Conservation (phyloP, 78 protist genomes). For the Tieghemostelium lacteum region DNA sequence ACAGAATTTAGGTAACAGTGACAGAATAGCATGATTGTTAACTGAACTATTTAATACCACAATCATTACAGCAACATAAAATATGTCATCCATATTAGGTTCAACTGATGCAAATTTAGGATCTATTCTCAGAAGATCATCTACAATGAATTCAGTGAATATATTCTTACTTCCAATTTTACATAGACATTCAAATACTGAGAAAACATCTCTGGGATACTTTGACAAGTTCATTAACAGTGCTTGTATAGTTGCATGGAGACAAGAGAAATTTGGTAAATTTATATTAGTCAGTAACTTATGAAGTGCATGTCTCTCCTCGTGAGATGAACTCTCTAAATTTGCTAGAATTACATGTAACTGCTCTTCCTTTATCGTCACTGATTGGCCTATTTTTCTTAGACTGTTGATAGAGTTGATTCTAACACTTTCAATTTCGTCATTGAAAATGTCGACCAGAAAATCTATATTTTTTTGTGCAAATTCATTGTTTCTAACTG, state of each 20-base stretch:
- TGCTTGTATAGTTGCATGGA: constrained; percentile 75
- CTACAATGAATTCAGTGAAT: constrained; percentile 68
- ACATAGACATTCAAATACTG: constrained; percentile 48
- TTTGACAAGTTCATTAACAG: constrained; percentile 41
- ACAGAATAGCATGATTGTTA: constrained; percentile 11
- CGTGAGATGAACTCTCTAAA: constrained; percentile 43
- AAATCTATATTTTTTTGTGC: constrained; percentile 80
- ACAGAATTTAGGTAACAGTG: constrained; percentile 51
- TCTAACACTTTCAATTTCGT: constrained; percentile 79
- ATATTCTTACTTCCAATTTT: constrained; percentile 32
- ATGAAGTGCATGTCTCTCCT: constrained; percentile 68
- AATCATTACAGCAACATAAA: constrained; percentile 71
- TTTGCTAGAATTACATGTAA: constrained; percentile 68
- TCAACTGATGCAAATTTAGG: constrained; percentile 71
- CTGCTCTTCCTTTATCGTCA: constrained; percentile 49
- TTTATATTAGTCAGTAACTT: constrained; percentile 40
- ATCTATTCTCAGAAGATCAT: constrained; percentile 59
- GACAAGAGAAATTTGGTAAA: constrained; percentile 43
- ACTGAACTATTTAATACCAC: constrained; percentile 43
- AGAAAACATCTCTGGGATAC: constrained; percentile 56
- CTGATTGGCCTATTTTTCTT: constrained; percentile 56
- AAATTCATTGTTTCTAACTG: constrained; percentile 67
- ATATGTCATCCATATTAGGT: constrained; percentile 79
- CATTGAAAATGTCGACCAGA: constrained; percentile 77
- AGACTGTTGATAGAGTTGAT: constrained; percentile 74